These are phyloP conservation scores for Gossypium anomalum DNA, from an alignment of 345 rosid genomes.

Conservation along the genomic window DNA sequence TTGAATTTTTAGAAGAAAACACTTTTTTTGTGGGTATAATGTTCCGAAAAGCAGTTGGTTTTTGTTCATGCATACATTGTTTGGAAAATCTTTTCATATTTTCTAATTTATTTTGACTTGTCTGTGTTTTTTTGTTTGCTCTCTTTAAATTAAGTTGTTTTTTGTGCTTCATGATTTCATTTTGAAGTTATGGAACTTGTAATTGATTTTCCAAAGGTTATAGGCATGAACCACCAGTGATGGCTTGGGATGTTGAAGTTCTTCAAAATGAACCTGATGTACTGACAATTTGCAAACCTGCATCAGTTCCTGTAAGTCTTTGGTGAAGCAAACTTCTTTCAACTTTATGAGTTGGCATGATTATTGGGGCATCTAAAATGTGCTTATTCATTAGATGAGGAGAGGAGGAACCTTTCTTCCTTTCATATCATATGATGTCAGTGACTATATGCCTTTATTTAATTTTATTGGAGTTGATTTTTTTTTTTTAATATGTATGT, in stretches of 20 bases:
- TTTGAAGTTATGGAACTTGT: slow-evolving; percentile 21
- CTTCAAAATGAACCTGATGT: slow-evolving; percentile 72
- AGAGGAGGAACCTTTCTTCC: slow-evolving; percentile 10
- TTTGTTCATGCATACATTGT: background rate
- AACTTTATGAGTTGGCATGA: background rate
- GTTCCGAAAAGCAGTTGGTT: background rate
- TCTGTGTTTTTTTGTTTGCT: background rate
- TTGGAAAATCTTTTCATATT: background rate
- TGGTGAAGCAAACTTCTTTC: background rate
- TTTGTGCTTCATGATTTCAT: background rate
- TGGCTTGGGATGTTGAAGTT: slow-evolving; percentile 51
- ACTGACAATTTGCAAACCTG: slow-evolving; percentile 77
- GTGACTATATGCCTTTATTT: background rate
- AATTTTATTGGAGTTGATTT: background rate
- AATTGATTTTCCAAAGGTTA: slow-evolving; percentile 36
- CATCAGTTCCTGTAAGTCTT: slow-evolving; percentile 79
- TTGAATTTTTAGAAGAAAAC: background rate
- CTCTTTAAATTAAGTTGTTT: too few species aligned
- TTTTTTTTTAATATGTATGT: slow-evolving; percentile 11
- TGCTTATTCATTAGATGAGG: slow-evolving; percentile 4
- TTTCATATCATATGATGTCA: background rate
- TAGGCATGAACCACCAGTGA: slow-evolving; percentile 93
- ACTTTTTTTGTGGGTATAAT: background rate
- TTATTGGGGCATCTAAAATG: background rate
- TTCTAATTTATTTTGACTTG: background rate